Evolutionary conservation across 768 basidiomycete genomes (phyloP).

Genomic region (Rhodotorula toruloides): DNA sequence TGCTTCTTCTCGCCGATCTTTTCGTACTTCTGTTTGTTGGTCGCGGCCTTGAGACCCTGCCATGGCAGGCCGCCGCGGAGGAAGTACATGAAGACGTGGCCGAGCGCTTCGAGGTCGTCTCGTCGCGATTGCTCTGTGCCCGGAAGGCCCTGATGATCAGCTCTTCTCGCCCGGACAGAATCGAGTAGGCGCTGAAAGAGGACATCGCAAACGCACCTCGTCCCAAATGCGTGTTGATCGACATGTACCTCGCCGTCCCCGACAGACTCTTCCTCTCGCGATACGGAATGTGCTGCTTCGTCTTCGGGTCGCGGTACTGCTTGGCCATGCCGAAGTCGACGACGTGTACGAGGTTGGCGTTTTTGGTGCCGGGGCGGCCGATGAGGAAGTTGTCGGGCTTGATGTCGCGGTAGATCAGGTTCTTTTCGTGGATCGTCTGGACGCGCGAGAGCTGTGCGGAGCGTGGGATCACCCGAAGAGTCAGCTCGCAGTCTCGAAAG

Average conservation of each 20-base stretch:
- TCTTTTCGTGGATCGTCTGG: constrained; percentile 98
- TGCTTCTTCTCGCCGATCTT: constrained; percentile 99
- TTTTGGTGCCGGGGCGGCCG: constrained; percentile 87
- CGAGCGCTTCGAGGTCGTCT: constrained; percentile 97
- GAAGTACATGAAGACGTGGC: constrained; percentile 99
- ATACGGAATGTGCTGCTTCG: constrained; percentile 98
- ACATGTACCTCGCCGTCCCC: constrained; percentile 99
- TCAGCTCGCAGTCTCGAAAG: not conserved
- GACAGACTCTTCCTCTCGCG: constrained; percentile 94
- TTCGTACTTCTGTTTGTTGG: constrained; percentile 99
- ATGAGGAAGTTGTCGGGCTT: constrained; percentile 99
- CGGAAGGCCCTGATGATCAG: not conserved
- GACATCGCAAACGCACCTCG: constrained; percentile 47
- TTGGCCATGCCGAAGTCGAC: constrained; percentile 99
- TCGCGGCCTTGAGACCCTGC: constrained; percentile 98
- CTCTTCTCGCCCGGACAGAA: not conserved
- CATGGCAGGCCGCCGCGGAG: constrained; percentile 92
- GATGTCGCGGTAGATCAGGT: constrained; percentile 98
- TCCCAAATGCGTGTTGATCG: constrained; percentile 97
- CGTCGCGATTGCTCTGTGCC: constrained; percentile 64
- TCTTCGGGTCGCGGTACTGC: constrained; percentile 98
- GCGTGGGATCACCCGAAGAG: not conserved
- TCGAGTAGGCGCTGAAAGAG: not conserved
- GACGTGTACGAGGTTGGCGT: constrained; percentile 58
- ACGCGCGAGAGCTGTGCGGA: constrained; percentile 73